Evolutionary conservation across 164 flowering plant genomes (phyloP), one percentile per base, ranked within the genome.

Genomic region (Berberis thunbergii): DNA sequence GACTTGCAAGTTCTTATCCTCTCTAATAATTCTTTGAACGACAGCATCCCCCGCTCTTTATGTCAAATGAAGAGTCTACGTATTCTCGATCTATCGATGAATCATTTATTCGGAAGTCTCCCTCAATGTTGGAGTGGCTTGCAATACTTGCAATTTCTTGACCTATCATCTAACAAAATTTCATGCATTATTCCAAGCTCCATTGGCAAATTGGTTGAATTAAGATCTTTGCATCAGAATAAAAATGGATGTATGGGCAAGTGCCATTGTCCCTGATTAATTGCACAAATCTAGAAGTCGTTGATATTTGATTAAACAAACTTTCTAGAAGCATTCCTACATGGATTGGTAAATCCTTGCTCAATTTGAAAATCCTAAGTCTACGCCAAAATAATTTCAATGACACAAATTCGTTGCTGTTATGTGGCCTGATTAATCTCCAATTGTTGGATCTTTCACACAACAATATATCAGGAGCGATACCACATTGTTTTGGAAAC

Each of bases 131-230:
- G 26, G 80, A 11, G 11, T 7, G n/a, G 61, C 7, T 2, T 41
- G 26, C 10, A 26, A 1, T 1, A 2, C 0, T 49, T 76, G 3
- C 2, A 7, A 7, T 41, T 43, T 9, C 9, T 77, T 0, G 73
- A 71, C 40, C 4, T 77, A 5, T 41, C 62, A 39, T 50, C 65
- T 57, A 75, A 77, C 44, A 62, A 44, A 43, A 38, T 79, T 4
- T 59, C 65, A 1, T 79, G 79, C 0, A 12, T 6, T 0, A 76
- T 79, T 49, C 26, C 83, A 6, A 58, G 45, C 1, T 71, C 63
- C 3, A 12, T 60, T 13, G 63, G 63, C 45, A 2, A 4, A 8
- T 41, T 60, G 7, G 9, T 0, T 11, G 2, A 1, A 0, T 57
- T 60, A 4, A 12, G 26, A 41, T 60, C 61, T 43, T 43, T 74